Percentiles rank a stretch among this genome's conserved stretches.
These are phyloP conservation scores for Monosporascus sp. DNA, from an alignment of 2,329 filamentous ascomycete species.

Conservation along the genomic window DNA sequence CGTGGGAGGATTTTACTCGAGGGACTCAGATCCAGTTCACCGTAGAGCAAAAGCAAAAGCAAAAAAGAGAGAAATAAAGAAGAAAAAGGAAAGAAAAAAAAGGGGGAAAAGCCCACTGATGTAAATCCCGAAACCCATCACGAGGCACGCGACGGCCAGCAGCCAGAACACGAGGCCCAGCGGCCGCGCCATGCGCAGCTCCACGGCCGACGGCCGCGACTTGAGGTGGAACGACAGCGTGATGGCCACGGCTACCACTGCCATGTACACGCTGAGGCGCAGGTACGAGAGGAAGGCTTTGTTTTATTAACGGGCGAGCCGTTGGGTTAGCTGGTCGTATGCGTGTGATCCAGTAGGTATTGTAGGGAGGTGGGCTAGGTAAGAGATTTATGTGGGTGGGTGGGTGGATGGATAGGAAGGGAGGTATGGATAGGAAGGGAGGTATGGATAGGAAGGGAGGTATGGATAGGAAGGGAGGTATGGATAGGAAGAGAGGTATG, in stretches of 20 bases:
- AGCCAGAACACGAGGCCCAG: constrained; percentile 86
- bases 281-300: constrained; percentile 83
- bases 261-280: constrained; percentile 83
- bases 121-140: constrained; percentile 79
- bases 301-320: background rate
- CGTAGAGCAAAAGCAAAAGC: background rate
- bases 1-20: too few relatives aligned
- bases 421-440: background rate
- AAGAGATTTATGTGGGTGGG: background rate
- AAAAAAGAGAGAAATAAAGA: too few relatives aligned
- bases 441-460: background rate
- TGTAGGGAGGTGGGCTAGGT: background rate
- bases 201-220: constrained; percentile 59
- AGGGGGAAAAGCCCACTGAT: constrained; percentile 57
- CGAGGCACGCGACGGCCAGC: constrained; percentile 70
- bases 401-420: background rate
- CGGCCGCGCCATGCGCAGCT: constrained; percentile 73
- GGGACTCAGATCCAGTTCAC: too few relatives aligned
- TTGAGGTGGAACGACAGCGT: constrained; percentile 91
- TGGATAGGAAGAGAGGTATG: background rate
- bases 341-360: background rate
- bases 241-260: constrained; percentile 83
- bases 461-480: background rate
- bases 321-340: background rate
- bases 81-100: background rate